phyloP scores from a whole-genome alignment of 805 yeast genomes.

The Phaffomyces antillensis region DNA sequence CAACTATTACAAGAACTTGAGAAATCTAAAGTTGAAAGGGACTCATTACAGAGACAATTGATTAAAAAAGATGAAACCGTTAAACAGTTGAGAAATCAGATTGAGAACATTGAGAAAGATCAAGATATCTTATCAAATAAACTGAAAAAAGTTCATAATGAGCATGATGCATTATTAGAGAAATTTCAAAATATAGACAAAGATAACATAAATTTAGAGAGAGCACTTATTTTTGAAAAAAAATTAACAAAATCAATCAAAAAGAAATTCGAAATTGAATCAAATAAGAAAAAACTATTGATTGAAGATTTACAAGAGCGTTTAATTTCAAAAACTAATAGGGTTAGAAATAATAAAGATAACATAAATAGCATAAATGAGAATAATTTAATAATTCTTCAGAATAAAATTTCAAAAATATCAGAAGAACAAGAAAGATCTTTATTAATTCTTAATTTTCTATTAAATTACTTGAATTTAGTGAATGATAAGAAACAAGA shows the following conservation, averaged over 20 bases:
- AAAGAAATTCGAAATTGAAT: constrained; percentile 16
- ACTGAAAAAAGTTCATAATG: constrained; percentile 4
- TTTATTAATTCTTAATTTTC: constrained; percentile 6
- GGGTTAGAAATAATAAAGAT: constrained; percentile 6
- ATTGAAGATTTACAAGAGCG: constrained; percentile 17
- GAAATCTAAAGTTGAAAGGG: constrained; percentile 6
- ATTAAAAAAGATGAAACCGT: constrained; percentile 2
- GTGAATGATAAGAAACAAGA: background rate
- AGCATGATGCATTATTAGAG: constrained; percentile 1
- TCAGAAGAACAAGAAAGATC: constrained; percentile 18
- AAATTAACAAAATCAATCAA: constrained; percentile 9
- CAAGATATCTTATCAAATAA: background rate
- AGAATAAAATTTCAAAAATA: constrained; percentile 3
- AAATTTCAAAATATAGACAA: background rate
- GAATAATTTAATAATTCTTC: background rate
- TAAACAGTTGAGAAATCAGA: background rate
- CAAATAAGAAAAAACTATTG: constrained; percentile 11
- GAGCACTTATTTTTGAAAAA: constrained; percentile 1
- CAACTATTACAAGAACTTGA: constrained; percentile 10
- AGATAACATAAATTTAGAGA: background rate
- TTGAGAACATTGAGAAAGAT: background rate
- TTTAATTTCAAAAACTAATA: constrained; percentile 6
- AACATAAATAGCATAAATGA: background rate
- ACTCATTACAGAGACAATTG: background rate
- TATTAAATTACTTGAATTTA: constrained; percentile 4